These are phyloP conservation scores for Neocallimastix lanati DNA, from an alignment of 192 early-diverging fungal genomes.

Conservation along the genomic window DNA sequence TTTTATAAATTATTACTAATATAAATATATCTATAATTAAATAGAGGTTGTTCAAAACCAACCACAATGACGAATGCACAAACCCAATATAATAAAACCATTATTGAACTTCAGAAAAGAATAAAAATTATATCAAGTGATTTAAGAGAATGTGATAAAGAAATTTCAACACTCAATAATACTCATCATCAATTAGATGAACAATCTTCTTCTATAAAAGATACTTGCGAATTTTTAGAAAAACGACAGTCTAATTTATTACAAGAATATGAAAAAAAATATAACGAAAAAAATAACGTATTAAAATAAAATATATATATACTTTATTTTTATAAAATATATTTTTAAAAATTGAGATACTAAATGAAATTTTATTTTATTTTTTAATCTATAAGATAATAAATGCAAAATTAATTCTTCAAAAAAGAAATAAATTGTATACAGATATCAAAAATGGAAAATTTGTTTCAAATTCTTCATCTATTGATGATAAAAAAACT, in stretches of 20 bases:
- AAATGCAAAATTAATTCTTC: background rate
- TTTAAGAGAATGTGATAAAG: background rate
- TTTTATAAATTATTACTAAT: no score
- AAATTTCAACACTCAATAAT: background rate
- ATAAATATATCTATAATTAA: background rate
- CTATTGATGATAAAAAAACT: background rate
- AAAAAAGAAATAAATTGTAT: background rate
- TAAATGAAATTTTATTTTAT: no score
- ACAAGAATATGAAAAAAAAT: background rate
- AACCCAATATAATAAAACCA: background rate
- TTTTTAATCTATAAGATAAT: background rate
- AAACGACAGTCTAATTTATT: background rate
- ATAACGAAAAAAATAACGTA: background rate
- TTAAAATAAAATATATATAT: no score
- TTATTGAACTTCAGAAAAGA: background rate
- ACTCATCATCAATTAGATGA: background rate
- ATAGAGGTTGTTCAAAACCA: background rate
- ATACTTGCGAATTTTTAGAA: background rate
- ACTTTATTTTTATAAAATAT: no score
- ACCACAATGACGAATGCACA: background rate
- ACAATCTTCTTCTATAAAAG: background rate
- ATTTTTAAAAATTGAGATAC: no score
- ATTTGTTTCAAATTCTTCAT: background rate
- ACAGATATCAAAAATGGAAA: background rate
- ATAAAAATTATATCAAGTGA: background rate